Percentiles rank a stretch among this genome's conserved stretches.
phyloP scores from a whole-genome alignment of 176 grass and related monocot genomes.

The Urochloa ruziziensis region DNA sequence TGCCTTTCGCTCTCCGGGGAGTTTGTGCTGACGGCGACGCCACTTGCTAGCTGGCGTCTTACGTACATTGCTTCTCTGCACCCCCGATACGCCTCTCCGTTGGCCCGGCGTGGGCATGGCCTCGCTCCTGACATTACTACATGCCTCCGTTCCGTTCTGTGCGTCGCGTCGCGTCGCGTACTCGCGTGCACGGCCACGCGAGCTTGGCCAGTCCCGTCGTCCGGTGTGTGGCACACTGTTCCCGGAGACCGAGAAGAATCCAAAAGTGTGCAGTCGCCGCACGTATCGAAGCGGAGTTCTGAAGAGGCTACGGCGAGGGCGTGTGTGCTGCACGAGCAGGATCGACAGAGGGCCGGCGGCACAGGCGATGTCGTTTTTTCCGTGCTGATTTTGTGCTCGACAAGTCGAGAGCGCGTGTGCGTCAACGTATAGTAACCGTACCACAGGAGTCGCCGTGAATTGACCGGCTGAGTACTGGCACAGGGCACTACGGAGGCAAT shows the following conservation, averaged over 20 bases:
- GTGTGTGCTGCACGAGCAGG: too few relatives aligned
- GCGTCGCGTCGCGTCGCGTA: not conserved
- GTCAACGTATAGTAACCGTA: not conserved
- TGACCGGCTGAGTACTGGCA: not conserved
- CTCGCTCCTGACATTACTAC: not conserved
- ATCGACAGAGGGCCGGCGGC: too few relatives aligned
- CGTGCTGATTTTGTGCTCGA: not conserved
- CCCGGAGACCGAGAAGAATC: not conserved
- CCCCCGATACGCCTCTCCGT: not conserved
- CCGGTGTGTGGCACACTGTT: not conserved
- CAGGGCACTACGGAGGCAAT: not conserved
- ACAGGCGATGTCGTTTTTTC: not conserved
- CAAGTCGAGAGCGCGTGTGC: too few relatives aligned
- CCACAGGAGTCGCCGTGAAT: not conserved
- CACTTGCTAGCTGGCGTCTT: constrained; percentile 19
- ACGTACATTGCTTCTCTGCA: constrained; percentile 22
- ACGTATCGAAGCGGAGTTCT: not conserved
- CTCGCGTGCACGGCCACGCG: not conserved
- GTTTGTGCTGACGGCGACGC: constrained; percentile 43
- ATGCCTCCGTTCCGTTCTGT: not conserved
- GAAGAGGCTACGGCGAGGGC: too few relatives aligned
- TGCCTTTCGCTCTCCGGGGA: constrained; percentile 40
- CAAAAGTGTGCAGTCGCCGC: not conserved
- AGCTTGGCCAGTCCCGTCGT: not conserved
- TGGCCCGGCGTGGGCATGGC: constrained; percentile 2